Base-by-base conservation (phyloP, 768 basidiomycete genomes). In the Leccinum truebloodii region DNA sequence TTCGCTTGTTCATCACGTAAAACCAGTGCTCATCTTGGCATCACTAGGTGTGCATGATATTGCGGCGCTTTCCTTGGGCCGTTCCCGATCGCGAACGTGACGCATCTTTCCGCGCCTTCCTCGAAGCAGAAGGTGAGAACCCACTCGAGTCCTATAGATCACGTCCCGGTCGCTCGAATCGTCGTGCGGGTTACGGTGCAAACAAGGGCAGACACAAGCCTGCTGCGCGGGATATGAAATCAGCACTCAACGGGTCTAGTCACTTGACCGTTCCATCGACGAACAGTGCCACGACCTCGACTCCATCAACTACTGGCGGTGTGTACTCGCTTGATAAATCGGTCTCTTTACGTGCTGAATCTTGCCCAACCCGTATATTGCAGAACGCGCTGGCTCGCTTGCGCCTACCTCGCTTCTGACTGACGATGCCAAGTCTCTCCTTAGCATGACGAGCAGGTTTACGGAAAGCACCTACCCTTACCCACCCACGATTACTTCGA, bases 21-120 rank as follows among this genome's bases (percentile, higher is more conserved):
- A 48, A 18, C 28, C 5, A 37, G 34, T 54, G 52, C 69, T 69
- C 44, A 71, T 44, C n/a, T 30, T 13, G 28, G 14, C 37, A 35
- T 52, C 35, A 9, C 18, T 51, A 73, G 72, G 72, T 75, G 2
- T 99, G 97, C 80, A 99, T 99, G 97, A 81, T 97, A 64, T 84
- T 99, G 35, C 84, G 96, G 56, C 85, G 97, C 55, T 99, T 99
- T 81, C 97, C 97, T 5, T 99, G 97, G 97, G 98, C 94, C 75
- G 90, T 98, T 59, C 96, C 97, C 12, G 97, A 99, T 72, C 81
- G 87, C 68, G 96, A 96, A 83, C 86, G 87, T 18, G 97, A 98
- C 73, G 84, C 90, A 58, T 91, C 88, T 70, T 99, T 94, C 80
- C 85, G 88, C 61, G 87, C 94, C 8, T 99, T 97, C 70, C 89